phyloP scores from a whole-genome alignment of 768 basidiomycete genomes.

The Tricholoma hemisulphureum region DNA sequence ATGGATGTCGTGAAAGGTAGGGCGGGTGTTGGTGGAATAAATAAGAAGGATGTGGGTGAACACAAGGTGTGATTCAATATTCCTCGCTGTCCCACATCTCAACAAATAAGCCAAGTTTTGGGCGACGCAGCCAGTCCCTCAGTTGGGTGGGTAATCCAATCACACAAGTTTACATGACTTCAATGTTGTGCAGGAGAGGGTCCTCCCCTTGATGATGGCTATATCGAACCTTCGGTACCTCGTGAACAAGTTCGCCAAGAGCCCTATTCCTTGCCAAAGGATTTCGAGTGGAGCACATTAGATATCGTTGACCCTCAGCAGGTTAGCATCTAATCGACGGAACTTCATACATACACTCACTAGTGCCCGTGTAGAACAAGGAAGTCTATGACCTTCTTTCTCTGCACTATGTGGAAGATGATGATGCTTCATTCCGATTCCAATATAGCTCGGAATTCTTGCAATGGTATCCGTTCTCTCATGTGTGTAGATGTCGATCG shows the following conservation, averaged over 20 bases:
- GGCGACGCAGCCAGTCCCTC: slow-evolving; percentile 97
- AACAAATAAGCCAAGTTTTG: slow-evolving; percentile 66
- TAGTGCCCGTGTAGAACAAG: slow-evolving; percentile 58
- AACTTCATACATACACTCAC: slow-evolving; percentile 3
- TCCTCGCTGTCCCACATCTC: slow-evolving; percentile 1
- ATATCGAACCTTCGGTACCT: slow-evolving; percentile 80
- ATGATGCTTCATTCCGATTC: slow-evolving; percentile 94
- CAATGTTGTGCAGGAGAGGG: slow-evolving; percentile 50
- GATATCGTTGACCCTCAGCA: slow-evolving; percentile 77
- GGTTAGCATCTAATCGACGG: slow-evolving; percentile 39
- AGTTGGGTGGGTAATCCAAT: slow-evolving; percentile 50
- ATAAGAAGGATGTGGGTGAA: slow-evolving; percentile 79
- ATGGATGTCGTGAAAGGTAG: slow-evolving; percentile 87
- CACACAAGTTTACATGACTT: background rate
- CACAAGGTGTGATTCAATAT: slow-evolving; percentile 65
- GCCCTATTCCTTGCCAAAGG: slow-evolving; percentile 83
- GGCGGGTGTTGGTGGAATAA: slow-evolving; percentile 68
- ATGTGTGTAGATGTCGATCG: slow-evolving; percentile 1
- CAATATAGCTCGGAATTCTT: slow-evolving; percentile 94
- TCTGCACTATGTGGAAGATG: slow-evolving; percentile 94
- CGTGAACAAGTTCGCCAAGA: slow-evolving; percentile 82
- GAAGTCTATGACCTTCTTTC: slow-evolving; percentile 93
- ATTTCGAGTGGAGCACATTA: slow-evolving; percentile 87
- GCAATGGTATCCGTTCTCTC: slow-evolving; percentile 59
- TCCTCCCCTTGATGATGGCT: slow-evolving; percentile 72